Base-by-base conservation (phyloP, 768 basidiomycete genomes). In the Xerocomus potaroensis region DNA sequence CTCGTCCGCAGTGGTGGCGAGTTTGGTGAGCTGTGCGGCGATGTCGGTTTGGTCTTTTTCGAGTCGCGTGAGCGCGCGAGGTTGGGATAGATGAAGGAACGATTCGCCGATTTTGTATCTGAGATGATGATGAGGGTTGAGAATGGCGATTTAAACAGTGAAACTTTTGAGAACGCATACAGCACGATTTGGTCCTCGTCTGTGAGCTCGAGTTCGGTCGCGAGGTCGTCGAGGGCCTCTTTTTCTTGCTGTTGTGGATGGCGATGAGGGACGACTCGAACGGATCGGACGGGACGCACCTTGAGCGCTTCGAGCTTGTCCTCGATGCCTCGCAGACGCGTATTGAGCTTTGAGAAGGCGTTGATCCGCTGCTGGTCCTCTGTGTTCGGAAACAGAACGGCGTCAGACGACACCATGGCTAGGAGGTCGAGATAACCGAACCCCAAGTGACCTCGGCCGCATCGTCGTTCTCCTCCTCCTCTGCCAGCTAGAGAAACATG, bases 61-160 rank as follows among this genome's bases (percentile, higher is more conserved):
- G 8, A 94, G 77, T 33, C 81, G 78, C 60, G 79, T 78, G 49
- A 84, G 67, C 3, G 94, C 94, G 15, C 75, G 78, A 6, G 72
- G 49, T 34, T 86, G 79, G 9, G 81, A 69, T 54, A 97, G 73
- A 56, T 93, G 88, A 18, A 93, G 72, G 66, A 95, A 96, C 0
- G 90, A 74, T 60, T 94, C 91, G 56, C 92, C 93, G 24, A 94
- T 77, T 69, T 83, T 86, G 72, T 96, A 97, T 52, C 91, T 93
- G 49, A 8, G 2, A 33, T 19, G n/a, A 58, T 80, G 43, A 11
- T 9, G 29, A 31, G 58, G 87, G n/a, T n/a, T 84, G 91, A 60
- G 8, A 89, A 77, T 0, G 73, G 71, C 41, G 84, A n/a, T n/a
- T n/a, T 73, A 41, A 84, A 82, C 23, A 37, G 22, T 11, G 19